These are phyloP conservation scores for Dothistroma septosporum DNA, from an alignment of 2,329 filamentous ascomycete species.

Conservation along the genomic window DNA sequence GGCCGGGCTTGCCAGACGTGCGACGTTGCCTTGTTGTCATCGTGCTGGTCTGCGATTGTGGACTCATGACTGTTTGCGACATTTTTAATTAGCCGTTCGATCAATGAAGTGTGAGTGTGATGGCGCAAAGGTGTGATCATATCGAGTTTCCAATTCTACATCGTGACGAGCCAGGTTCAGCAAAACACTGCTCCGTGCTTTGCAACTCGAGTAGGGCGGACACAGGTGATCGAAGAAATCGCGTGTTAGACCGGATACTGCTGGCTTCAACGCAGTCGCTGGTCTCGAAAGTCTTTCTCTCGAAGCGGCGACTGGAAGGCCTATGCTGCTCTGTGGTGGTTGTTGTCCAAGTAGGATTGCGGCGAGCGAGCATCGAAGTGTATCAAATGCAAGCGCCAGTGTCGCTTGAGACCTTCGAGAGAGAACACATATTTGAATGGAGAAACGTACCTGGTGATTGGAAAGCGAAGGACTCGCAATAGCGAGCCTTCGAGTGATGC, in stretches of 20 bases:
- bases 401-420: neutral
- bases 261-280: neutral
- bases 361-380: neutral
- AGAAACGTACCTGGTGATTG: neutral
- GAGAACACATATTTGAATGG: neutral
- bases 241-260: neutral
- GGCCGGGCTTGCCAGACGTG: constrained; percentile 24
- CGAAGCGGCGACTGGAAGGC: neutral
- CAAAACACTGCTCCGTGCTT: constrained; percentile 5
- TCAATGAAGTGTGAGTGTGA: neutral
- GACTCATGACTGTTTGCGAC: constrained; percentile 9
- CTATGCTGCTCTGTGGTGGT: neutral
- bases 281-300: neutral
- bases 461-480: neutral
- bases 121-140: neutral
- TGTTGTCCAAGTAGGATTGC: neutral
- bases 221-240: neutral
- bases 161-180: neutral
- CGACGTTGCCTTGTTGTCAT: constrained; percentile 19
- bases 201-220: neutral
- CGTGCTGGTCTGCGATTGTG: constrained; percentile 4
- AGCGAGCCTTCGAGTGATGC: neutral
- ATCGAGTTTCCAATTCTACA: neutral
- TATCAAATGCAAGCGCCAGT: neutral
- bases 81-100: neutral